Base-by-base conservation (phyloP, 1,284 basidiomycete genomes). In the Peniophora sp. region DNA sequence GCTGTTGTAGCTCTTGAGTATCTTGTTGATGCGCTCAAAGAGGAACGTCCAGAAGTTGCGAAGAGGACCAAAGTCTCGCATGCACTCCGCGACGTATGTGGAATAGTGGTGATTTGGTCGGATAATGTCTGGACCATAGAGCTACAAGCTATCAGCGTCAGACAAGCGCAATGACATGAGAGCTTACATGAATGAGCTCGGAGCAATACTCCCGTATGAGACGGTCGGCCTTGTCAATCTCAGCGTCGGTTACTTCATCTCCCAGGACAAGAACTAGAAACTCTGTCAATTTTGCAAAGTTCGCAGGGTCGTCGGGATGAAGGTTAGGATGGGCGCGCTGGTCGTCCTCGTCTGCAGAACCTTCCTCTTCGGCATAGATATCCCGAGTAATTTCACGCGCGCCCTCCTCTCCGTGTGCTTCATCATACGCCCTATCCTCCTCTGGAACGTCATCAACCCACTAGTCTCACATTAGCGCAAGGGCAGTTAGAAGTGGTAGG, bases 21-120 rank as follows among this genome's bases (percentile, higher is more conserved):
- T 47, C 47, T 63, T 63, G 50, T 63, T 64, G 5, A 64, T 52
- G 0, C 55, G 50, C 46, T 64, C 56, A 34, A 54, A 62, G 0
- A 64, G 37, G 23, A 62, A 64, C 6, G 54, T 60, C 60, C 62
- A 63, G 42, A 64, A 64, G n/a, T 57, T 53, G 43, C 62, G 54
- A 1, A 62, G 45, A 0, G 58, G 62, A 0, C 63, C 59, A 47
- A 57, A 63, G 47, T 58, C 57, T 6, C 46, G 36, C 17, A 58
- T 52, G 17, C 48, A 53, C 12, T 53, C 54, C 12, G 54, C 22
- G 6, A 50, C 54, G 47, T 62, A 57, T 3, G 47, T 56, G 8
- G 51, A 49, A 36, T 53, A 60, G 36, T 60, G 59, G 37, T 54
- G 54, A 34, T 58, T 60, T 1, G 59, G 58, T 17, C 54, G 52